Percentiles rank a stretch among this genome's conserved stretches.
phyloP scores from a whole-genome alignment of 2,329 filamentous ascomycete species.

The Talaromyces sp. region DNA sequence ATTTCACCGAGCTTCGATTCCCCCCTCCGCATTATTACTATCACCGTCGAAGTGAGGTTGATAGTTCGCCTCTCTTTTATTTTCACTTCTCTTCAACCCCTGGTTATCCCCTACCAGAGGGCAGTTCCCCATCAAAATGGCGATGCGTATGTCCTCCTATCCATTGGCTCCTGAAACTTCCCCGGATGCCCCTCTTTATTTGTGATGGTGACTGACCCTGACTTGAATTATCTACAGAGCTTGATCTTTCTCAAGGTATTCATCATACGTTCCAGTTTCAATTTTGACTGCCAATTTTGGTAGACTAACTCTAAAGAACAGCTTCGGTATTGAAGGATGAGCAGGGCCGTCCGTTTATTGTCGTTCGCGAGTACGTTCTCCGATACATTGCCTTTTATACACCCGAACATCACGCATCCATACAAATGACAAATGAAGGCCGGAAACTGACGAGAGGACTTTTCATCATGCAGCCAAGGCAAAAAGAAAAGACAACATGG shows the following conservation, averaged over 20 bases:
- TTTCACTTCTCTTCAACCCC: slow-evolving; percentile 11
- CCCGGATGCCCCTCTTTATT: slow-evolving; percentile 40
- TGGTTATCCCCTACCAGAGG: slow-evolving; percentile 31
- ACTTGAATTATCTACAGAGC: slow-evolving; percentile 36
- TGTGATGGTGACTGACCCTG: slow-evolving; percentile 30
- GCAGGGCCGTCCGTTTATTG: slow-evolving; percentile 93
- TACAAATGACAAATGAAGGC: not conserved
- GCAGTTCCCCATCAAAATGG: slow-evolving; percentile 47
- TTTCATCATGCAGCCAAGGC: slow-evolving; percentile 68
- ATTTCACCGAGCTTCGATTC: slow-evolving; percentile 27
- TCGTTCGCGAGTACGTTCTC: slow-evolving; percentile 85
- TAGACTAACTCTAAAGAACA: slow-evolving; percentile 35
- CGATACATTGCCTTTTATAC: slow-evolving; percentile 9
- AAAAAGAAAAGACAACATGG: slow-evolving; percentile 97
- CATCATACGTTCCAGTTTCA: slow-evolving; percentile 5
- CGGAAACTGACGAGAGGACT: slow-evolving; percentile 28
- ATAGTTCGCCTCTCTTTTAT: not conserved
- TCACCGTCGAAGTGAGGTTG: slow-evolving; percentile 13
- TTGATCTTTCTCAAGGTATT: slow-evolving; percentile 53
- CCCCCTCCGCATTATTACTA: slow-evolving; percentile 24
- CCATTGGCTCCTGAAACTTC: slow-evolving; percentile 1
- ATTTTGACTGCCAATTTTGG: slow-evolving; percentile 14
- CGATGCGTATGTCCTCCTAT: slow-evolving; percentile 47
- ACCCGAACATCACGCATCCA: not conserved
- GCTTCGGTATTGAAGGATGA: slow-evolving; percentile 92